Evolutionary conservation across 192 early-diverging fungal species (phyloP), one percentile per base, ranked within the genome.

Genomic region (Spinellus fusiger): DNA sequence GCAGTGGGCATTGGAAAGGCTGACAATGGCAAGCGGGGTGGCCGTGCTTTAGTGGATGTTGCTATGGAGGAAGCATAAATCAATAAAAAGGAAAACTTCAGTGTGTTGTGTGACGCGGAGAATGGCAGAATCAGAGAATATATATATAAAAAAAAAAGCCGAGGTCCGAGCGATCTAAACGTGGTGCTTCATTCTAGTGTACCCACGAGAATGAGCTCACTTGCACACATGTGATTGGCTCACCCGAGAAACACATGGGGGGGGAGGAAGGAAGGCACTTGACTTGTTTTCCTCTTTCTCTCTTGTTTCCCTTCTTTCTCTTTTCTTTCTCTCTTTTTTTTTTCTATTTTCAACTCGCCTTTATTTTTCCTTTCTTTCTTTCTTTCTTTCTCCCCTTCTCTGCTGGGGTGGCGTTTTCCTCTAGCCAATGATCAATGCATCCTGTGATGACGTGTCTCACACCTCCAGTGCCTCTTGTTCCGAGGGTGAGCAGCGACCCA

Each of bases 1-100:
- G 72, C 72, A 25, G 72, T 66, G 31, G 72, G 66, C 34, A 52
- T 67, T 6, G 18, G 60, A 0, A 65, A 58, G 23, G 28, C 72
- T 18, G 72, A 74, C 34, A 74, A 74, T 57, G 72, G 72, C 29
- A 69, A 64, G 27, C 59, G 58, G 15, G 72, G 72, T 28, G 72
- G 70, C 23, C 29, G 53, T 31, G 29, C 37, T 40, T 22, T 51
- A 1, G 26, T 28, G 15, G 59, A 61, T 34, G 62, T 53, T 50
- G 59, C 52, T 16, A 65, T 71, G 69, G 56, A 59, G 20, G 65
- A 67, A 33, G 33, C 32, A 26, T 6, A 59, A 33, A 48, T 37
- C 7, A 13, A 37, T 13, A 13, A 37, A n/a, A n/a, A n/a, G n/a
- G n/a, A n/a, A n/a, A n/a, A n/a, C n/a, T n/a, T n/a, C n/a, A n/a